Evolutionary conservation across 164 flowering plant species (phyloP).

Genomic region (Cinnamomum chago): DNA sequence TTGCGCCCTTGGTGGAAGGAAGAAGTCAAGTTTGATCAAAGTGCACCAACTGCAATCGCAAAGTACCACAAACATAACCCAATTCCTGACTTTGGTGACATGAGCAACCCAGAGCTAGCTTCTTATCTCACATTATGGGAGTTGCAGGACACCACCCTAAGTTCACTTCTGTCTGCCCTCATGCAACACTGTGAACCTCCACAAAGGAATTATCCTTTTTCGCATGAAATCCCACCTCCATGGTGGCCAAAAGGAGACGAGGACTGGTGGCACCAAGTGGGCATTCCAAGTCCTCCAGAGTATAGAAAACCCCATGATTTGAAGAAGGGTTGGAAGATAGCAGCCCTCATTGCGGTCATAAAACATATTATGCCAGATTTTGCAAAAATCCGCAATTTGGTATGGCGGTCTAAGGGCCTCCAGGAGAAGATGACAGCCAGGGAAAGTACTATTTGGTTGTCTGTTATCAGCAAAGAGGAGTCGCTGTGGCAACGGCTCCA

Average conservation of each 20-base stretch:
- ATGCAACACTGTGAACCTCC: slow-evolving; percentile 87
- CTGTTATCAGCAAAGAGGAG: slow-evolving; percentile 55
- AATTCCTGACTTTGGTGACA: slow-evolving; percentile 7
- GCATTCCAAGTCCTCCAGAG: slow-evolving; percentile 46
- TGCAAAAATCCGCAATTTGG: slow-evolving; percentile 62
- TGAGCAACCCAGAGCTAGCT: background rate
- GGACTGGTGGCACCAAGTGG: slow-evolving; percentile 66
- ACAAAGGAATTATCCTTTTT: slow-evolving; percentile 65
- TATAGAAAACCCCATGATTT: slow-evolving; percentile 80
- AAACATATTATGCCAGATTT: slow-evolving; percentile 71
- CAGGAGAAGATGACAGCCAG: slow-evolving; percentile 77
- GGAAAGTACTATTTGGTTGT: slow-evolving; percentile 65
- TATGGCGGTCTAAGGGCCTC: slow-evolving; percentile 64
- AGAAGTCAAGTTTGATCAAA: slow-evolving; percentile 53
- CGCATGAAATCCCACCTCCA: slow-evolving; percentile 66
- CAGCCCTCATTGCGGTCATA: slow-evolving; percentile 66
- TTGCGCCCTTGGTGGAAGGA: slow-evolving; percentile 72
- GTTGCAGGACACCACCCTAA: slow-evolving; percentile 72
- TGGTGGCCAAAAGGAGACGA: slow-evolving; percentile 78
- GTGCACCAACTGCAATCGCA: slow-evolving; percentile 60
- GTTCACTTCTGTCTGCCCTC: slow-evolving; percentile 61
- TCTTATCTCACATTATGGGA: slow-evolving; percentile 38
- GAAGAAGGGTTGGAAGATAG: slow-evolving; percentile 69
- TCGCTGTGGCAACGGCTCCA: slow-evolving; percentile 34
- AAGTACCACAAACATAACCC: background rate